phyloP scores from a whole-genome alignment of 2,329 filamentous ascomycete genomes.

The Nothopassalora personata region DNA sequence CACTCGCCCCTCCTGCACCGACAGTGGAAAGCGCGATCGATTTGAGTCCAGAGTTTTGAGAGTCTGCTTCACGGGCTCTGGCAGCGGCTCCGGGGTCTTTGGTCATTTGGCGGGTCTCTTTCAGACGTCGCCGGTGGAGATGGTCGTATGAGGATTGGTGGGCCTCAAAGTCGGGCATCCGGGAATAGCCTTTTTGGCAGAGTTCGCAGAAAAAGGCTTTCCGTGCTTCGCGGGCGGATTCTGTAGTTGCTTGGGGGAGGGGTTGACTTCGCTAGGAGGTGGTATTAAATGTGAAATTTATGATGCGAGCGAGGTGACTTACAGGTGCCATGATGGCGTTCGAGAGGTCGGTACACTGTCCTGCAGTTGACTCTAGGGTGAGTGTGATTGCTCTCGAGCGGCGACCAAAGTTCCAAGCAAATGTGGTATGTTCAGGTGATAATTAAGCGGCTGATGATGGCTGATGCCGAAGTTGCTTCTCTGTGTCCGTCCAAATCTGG shows the following conservation, averaged over 20 bases:
- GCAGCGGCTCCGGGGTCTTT: constrained; percentile 62
- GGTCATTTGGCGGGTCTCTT: constrained; percentile 81
- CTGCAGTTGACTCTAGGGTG: too few species aligned
- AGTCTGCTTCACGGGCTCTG: constrained; percentile 57
- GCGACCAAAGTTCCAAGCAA: neutral
- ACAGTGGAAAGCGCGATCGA: neutral
- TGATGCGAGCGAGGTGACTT: neutral
- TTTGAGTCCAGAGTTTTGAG: constrained; percentile 52
- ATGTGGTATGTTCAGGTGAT: neutral
- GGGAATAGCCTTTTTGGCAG: constrained; percentile 89
- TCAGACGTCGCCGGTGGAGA: constrained; percentile 74
- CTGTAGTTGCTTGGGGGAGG: constrained; percentile 41
- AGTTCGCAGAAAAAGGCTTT: constrained; percentile 80
- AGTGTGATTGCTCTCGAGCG: neutral
- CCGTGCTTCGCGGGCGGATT: constrained; percentile 67
- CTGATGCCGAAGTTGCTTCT: neutral
- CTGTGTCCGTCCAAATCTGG: too few species aligned
- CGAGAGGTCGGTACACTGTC: too few species aligned
- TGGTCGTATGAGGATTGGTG: constrained; percentile 95
- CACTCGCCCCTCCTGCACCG: neutral
- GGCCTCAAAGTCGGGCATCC: constrained; percentile 93
- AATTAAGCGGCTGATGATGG: neutral
- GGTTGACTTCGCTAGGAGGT: constrained; percentile 27
- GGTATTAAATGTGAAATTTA: neutral
- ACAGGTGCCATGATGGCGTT: neutral